Evolutionary conservation across 495 filamentous ascomycete genomes (phyloP).

Genomic region (Cercophora samala): DNA sequence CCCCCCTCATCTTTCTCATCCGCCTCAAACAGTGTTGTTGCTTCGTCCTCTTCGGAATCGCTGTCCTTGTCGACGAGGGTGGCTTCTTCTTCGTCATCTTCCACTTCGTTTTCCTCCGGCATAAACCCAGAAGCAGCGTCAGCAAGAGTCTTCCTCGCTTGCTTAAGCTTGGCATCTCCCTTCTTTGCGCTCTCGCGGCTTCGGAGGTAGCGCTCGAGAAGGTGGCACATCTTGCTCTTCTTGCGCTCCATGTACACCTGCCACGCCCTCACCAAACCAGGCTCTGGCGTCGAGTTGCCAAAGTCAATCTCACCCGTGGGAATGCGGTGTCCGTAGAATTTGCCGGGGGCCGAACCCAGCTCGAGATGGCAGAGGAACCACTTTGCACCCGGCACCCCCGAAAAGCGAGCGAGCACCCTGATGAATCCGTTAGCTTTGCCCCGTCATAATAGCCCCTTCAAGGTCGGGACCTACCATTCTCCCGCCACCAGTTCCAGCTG

Average conservation of each 20-base stretch:
- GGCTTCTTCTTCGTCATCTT: slow-evolving; percentile 15
- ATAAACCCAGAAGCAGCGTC: slow-evolving; percentile 7
- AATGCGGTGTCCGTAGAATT: slow-evolving; percentile 42
- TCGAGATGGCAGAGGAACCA: slow-evolving; percentile 50
- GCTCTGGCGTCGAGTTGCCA: slow-evolving; percentile 33
- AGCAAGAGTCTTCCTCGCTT: background rate
- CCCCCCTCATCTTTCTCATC: background rate
- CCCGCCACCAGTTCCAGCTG: slow-evolving; percentile 40
- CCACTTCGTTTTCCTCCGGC: background rate
- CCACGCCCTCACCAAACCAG: slow-evolving; percentile 37
- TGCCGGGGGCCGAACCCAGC: slow-evolving; percentile 34
- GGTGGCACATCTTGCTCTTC: slow-evolving; percentile 38
- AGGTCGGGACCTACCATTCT: slow-evolving; percentile 36
- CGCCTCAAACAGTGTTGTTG: background rate
- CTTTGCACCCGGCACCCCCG: slow-evolving; percentile 38
- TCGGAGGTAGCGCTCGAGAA: slow-evolving; percentile 28
- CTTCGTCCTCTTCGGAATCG: slow-evolving; percentile 29
- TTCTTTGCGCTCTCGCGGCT: slow-evolving; percentile 16
- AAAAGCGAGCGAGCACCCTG: slow-evolving; percentile 43
- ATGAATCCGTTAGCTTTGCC: too few species aligned
- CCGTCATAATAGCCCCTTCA: too few species aligned
- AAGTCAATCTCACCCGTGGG: slow-evolving; percentile 41
- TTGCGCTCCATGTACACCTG: slow-evolving; percentile 41
- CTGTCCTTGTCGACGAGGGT: slow-evolving; percentile 17
- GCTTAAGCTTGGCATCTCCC: slow-evolving; percentile 14